Evolutionary conservation across 306 rosid species (phyloP).

Genomic region (Argentina anserina): DNA sequence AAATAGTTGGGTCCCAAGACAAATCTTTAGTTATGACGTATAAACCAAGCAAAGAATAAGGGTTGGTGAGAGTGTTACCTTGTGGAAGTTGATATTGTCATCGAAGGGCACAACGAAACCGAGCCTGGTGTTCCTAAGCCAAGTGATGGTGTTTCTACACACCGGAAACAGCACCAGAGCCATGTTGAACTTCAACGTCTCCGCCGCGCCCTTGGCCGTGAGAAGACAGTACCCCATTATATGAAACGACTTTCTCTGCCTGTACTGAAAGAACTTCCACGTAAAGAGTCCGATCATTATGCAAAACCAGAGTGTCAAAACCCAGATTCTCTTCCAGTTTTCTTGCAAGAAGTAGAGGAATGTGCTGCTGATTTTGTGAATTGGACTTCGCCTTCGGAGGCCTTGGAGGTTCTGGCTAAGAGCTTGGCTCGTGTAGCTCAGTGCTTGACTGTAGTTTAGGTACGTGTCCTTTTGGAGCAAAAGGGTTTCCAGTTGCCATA

Average conservation of each 20-base stretch:
- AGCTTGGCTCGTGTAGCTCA: constrained; percentile 98
- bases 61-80: constrained; percentile 40
- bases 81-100: constrained; percentile 97
- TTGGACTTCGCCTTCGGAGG: constrained; percentile 61
- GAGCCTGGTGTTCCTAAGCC: constrained; percentile 82
- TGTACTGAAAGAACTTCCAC: constrained; percentile 86
- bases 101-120: constrained; percentile 71
- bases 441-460: constrained; percentile 92
- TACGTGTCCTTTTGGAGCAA: constrained; percentile 93
- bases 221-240: constrained; percentile 88
- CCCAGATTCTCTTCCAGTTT: constrained; percentile 91
- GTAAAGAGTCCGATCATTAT: constrained; percentile 76
- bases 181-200: constrained; percentile 96
- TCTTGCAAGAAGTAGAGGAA: constrained; percentile 78
- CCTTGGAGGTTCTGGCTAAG: constrained; percentile 97
- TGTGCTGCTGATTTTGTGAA: constrained; percentile 64
- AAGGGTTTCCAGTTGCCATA: constrained; percentile 98
- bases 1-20: background rate
- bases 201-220: constrained; percentile 89
- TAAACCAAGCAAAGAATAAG: constrained; percentile 16
- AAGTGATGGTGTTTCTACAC: constrained; percentile 89
- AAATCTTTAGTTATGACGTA: background rate
- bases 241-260: constrained; percentile 45
- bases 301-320: constrained; percentile 61
- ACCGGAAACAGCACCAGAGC: constrained; percentile 87